Conservation (phyloP, 164 flowering plant genomes). For the Tinospora cordifolia region DNA sequence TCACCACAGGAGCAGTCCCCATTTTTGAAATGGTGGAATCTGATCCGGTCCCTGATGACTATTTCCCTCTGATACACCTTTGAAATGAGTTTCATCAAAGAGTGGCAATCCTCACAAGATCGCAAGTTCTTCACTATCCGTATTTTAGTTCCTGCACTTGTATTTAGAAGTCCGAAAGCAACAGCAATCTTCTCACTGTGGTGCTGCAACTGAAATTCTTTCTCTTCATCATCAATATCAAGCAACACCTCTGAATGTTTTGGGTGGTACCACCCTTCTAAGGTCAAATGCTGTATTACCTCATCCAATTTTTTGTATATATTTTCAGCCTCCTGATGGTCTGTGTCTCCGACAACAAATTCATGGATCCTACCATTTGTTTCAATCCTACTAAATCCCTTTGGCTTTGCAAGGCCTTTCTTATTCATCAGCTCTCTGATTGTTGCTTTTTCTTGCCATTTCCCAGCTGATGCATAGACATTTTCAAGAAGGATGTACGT, state of each 20-base stretch:
- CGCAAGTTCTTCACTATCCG: conserved; percentile 33
- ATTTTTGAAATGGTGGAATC: conserved; percentile 39
- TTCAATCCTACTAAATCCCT: conserved; percentile 40
- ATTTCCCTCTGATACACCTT: conserved; percentile 30
- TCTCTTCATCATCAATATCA: conserved; percentile 34
- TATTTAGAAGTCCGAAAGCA: conserved; percentile 35
- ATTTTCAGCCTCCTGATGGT: conserved; percentile 32
- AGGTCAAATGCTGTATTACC: conserved; percentile 23
- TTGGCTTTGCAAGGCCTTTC: conserved; percentile 32
- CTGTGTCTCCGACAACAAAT: conserved; percentile 38
- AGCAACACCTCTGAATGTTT: conserved; percentile 35
- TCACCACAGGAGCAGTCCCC: conserved; percentile 39
- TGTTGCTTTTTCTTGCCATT: conserved; percentile 41
- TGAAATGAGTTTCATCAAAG: conserved; percentile 32
- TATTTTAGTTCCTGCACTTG: conserved; percentile 22
- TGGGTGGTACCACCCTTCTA: conserved; percentile 28
- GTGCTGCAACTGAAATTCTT: conserved; percentile 30
- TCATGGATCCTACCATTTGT: conserved; percentile 36
- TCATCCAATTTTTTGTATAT: conserved; percentile 35
- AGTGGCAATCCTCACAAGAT: conserved; percentile 40
- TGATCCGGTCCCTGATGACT: conserved; percentile 30
- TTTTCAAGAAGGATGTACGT: conserved; percentile 36
- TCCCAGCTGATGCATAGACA: conserved; percentile 38
- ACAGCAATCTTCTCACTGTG: conserved; percentile 48
- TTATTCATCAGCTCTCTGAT: conserved; percentile 32